phyloP scores from a whole-genome alignment of 2,329 filamentous ascomycete genomes.

The Uncinocarpus reesii region DNA sequence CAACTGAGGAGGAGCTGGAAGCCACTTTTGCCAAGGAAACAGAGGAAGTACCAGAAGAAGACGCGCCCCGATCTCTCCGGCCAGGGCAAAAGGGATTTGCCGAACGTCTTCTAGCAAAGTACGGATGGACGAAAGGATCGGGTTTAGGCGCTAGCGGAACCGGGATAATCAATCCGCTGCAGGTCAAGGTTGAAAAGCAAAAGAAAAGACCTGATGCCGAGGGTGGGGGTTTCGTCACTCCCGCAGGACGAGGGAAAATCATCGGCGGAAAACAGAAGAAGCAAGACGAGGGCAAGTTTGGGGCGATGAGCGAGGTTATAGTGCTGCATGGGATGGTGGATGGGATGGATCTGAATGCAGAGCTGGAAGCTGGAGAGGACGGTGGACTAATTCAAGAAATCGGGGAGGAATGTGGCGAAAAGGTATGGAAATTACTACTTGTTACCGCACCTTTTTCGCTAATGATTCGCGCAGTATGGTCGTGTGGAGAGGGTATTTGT shows the following conservation, averaged over 20 bases:
- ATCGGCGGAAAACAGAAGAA: constrained; percentile 57
- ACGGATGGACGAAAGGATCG: constrained; percentile 81
- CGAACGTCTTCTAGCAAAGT: constrained; percentile 79
- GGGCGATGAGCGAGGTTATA: constrained; percentile 69
- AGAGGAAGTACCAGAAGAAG: constrained; percentile 29
- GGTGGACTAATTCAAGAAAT: constrained; percentile 77
- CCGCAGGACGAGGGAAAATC: constrained; percentile 64
- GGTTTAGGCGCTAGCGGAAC: constrained; percentile 73
- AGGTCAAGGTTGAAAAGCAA: constrained; percentile 74
- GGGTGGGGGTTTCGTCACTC: constrained; percentile 65
- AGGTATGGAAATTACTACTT: constrained; percentile 38
- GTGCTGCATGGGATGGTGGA: constrained; percentile 77
- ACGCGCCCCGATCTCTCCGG: constrained; percentile 48
- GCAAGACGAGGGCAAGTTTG: constrained; percentile 49
- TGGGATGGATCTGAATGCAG: constrained; percentile 67
- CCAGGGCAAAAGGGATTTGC: constrained; percentile 80
- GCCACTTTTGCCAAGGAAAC: constrained; percentile 35
- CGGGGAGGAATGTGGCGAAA: constrained; percentile 80
- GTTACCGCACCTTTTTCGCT: constrained; percentile 2
- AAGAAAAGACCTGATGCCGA: constrained; percentile 69
- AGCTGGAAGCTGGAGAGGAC: constrained; percentile 55
- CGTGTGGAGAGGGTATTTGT: constrained; percentile 71
- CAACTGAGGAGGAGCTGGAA: constrained; percentile 45
- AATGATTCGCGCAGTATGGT: constrained; percentile 55
- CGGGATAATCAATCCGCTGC: constrained; percentile 76